Base-by-base conservation (phyloP, 306 rosid genomes). In the Gastrolobium bilobum region DNA sequence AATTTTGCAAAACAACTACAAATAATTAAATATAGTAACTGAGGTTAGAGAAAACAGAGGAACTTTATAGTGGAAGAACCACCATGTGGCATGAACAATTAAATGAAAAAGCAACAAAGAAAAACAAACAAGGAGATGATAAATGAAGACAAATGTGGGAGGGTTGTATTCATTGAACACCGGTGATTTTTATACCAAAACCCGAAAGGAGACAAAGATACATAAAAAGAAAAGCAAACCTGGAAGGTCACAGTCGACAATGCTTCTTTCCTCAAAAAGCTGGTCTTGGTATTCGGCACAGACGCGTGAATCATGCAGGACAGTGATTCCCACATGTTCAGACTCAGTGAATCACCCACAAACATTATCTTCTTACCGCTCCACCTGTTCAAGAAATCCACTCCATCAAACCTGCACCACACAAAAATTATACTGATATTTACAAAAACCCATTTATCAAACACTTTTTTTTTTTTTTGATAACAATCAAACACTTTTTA, bases 271-370 rank as follows among this genome's bases (percentile, higher is more conserved):
- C 86, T 88, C 73, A 34, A 62, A 84, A 82, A 85, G 87, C 66
- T 72, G 72, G 88, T 81, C 76, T 87, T 91, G 11, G 87, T 69
- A 80, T 80, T 86, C 0, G 93, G 94, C 86, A 89, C 97, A 89
- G 99, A 88, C 94, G 96, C 88, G 14, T 88, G 91, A 75, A 95
- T 88, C 93, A 95, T 86, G 82, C 99, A 95, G 4, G 93, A 68
- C 65, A 95, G 57, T 44, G 99, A 95, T 89, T 95, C 96, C 97
- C 97, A 95, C 99, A 91, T 91, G 85, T 95, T 95, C 56, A 93
- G 50, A 87, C 99, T 95, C 96, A 95, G 90, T 46, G 99, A 95
- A 78, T 95, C 99, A 0, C 99, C 99, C 75, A 95, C 99, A 75
- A 95, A 95, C 99, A 95, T 93, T 91, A 95, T 91, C 87, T 87